phyloP scores from a whole-genome alignment of 331 rosid species.

The Quercus lobata region DNA sequence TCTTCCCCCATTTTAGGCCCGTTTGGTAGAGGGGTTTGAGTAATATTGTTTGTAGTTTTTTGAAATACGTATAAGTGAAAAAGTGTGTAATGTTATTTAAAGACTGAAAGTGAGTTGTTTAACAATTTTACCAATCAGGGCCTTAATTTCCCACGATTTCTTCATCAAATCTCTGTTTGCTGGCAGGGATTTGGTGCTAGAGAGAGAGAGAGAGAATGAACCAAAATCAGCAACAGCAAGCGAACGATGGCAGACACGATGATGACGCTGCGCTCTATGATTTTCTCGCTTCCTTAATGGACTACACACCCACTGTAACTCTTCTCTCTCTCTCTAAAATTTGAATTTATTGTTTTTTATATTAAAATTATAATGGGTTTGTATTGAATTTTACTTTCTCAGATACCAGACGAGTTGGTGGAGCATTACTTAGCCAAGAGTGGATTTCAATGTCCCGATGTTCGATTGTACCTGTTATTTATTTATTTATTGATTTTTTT shows the following conservation, averaged over 20 bases:
- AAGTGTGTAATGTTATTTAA: too few relatives aligned
- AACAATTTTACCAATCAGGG: too few relatives aligned
- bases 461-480: conserved; percentile 77
- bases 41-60: too few relatives aligned
- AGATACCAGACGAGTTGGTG: conserved; percentile 96
- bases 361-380: not conserved
- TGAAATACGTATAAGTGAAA: too few relatives aligned
- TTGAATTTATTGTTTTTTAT: not conserved
- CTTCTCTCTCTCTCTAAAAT: not conserved
- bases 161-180: too few relatives aligned
- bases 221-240: conserved; percentile 39
- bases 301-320: conserved; percentile 76
- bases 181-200: not conserved
- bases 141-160: too few relatives aligned
- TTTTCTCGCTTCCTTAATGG: conserved; percentile 76
- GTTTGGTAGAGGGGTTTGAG: too few relatives aligned
- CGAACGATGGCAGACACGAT: conserved; percentile 65
- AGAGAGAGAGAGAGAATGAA: conserved; percentile 24
- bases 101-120: too few relatives aligned
- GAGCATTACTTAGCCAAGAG: conserved; percentile 91
- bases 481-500: not conserved
- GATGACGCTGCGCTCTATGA: conserved; percentile 76
- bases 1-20: too few relatives aligned
- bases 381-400: not conserved
- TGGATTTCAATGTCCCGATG: conserved; percentile 91